Conservation (phyloP, 2,329 filamentous ascomycete genomes). For the Pseudocercospora eumusae region DNA sequence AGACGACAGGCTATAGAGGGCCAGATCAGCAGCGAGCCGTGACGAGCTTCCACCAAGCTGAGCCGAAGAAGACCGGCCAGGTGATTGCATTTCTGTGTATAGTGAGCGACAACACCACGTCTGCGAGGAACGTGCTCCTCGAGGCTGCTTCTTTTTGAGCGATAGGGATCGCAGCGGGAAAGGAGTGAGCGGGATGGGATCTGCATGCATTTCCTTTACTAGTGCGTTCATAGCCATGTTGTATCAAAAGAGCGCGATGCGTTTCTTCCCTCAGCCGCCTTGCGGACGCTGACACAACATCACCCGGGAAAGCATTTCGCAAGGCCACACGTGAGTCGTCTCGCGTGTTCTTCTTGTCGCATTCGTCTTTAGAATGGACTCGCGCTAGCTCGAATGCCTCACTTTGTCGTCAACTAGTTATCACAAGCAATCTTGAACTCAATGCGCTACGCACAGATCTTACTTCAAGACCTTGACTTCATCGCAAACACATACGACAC, state of each 20-base stretch:
- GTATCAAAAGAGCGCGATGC: constrained; percentile 25
- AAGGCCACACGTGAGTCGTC: too few species aligned
- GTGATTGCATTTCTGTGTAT: constrained; percentile 25
- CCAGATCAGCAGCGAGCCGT: constrained; percentile 8
- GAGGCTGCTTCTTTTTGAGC: constrained; percentile 11
- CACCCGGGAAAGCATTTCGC: background rate
- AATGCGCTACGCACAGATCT: background rate
- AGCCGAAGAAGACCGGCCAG: constrained; percentile 6
- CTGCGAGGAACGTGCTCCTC: background rate
- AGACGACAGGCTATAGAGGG: constrained; percentile 20
- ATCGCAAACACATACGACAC: background rate
- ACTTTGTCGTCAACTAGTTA: background rate
- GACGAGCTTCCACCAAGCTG: constrained; percentile 3
- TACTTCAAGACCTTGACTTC: background rate
- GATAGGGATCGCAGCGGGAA: constrained; percentile 5
- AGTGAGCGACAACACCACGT: constrained; percentile 25
- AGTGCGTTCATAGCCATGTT: constrained; percentile 16
- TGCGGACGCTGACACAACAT: background rate
- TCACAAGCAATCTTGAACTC: background rate
- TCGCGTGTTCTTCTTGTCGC: background rate
- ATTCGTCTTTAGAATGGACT: background rate
- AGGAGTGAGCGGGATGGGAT: constrained; percentile 2
- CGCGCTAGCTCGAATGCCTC: background rate
- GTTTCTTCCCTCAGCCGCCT: constrained; percentile 7
- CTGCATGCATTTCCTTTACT: background rate